Base-by-base conservation (phyloP, 2,329 filamentous ascomycete species). In the Fusarium sp. region DNA sequence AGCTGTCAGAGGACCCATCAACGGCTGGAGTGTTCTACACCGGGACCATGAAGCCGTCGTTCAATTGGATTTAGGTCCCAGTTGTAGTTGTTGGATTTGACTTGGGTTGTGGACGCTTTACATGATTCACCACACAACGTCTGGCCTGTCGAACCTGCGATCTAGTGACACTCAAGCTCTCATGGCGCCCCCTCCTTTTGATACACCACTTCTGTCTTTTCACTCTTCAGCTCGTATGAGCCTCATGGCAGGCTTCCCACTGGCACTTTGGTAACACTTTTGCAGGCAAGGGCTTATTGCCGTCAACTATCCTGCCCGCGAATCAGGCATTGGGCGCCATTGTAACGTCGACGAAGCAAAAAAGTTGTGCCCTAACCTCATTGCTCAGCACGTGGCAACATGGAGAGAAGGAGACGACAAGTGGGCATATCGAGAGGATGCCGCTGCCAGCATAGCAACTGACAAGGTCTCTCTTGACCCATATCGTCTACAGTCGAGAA, bases 381-480 rank as follows among this genome's bases (percentile, higher is more conserved):
- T 97, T 60, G 85, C 93, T 57, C 95, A 98, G 80, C 96, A 99
- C 79, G 96, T 98, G 16, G 95, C 94, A 44, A 98, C 95, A 6
- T 98, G 95, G 91, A 91, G 93, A 75, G 95, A 97, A 78, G 95
- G 95, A 0, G 94, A 98, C 68, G 92, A 92, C 72, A 93, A 89
- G 75, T 99, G 96, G 96, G 93, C 91, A 11, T 99, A 99, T 78
- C 91, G 92, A 59, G 89, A 94, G 31, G 93, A 97, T 78, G 92
- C 94, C 10, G 90, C 89, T 57, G 89, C 88, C 75, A 90, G 94
- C 74, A 96, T 98, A 73, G 90, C 89, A 40, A 95, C 91, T 34
- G 92, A 98, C 79, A 99, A 99, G 81, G 96, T 98, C 39, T 97
- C 93, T 7, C 84, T 99, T 40, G 96, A 99, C 78, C 94, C 94